These are phyloP conservation scores for Mucor plumbeus DNA, from an alignment of 371 early-diverging fungal genomes.

Conservation along the genomic window DNA sequence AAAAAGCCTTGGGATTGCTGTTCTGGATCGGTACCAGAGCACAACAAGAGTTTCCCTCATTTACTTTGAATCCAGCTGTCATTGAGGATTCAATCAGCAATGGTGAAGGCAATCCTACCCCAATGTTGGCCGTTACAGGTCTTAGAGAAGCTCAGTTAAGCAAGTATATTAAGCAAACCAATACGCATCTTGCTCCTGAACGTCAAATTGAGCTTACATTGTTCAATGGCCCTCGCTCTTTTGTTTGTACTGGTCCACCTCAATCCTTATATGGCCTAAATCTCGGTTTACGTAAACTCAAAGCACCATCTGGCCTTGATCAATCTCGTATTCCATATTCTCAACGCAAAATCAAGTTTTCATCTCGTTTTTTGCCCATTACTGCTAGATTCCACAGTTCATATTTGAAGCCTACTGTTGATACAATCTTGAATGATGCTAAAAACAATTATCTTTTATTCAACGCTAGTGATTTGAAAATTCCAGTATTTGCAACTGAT, in stretches of 20 bases:
- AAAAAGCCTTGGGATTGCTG: constrained; percentile 86
- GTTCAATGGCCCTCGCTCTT: constrained; percentile 86
- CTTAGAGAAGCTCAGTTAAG: constrained; percentile 77
- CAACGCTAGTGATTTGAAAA: constrained; percentile 59
- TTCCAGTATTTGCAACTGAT: constrained; percentile 85
- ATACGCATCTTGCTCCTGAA: constrained; percentile 81
- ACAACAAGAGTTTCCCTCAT: constrained; percentile 87
- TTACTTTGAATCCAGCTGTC: constrained; percentile 85
- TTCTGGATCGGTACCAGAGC: constrained; percentile 93
- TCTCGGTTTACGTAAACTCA: constrained; percentile 85
- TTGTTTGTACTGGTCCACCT: constrained; percentile 87
- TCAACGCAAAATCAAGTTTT: constrained; percentile 87
- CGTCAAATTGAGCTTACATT: constrained; percentile 82
- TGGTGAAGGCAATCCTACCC: constrained; percentile 93
- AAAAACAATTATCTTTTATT: constrained; percentile 62
- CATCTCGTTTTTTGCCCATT: constrained; percentile 87
- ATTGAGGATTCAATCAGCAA: constrained; percentile 87
- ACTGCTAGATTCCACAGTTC: constrained; percentile 88
- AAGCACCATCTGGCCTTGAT: constrained; percentile 81
- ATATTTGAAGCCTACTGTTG: constrained; percentile 72
- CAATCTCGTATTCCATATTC: constrained; percentile 87
- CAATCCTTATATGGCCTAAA: constrained; percentile 91
- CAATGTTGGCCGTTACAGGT: constrained; percentile 88
- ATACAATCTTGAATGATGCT: constrained; percentile 69
- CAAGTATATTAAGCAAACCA: constrained; percentile 84